Evolutionary conservation across 164 flowering plant genomes (phyloP).

Genomic region (Malania oleifera): DNA sequence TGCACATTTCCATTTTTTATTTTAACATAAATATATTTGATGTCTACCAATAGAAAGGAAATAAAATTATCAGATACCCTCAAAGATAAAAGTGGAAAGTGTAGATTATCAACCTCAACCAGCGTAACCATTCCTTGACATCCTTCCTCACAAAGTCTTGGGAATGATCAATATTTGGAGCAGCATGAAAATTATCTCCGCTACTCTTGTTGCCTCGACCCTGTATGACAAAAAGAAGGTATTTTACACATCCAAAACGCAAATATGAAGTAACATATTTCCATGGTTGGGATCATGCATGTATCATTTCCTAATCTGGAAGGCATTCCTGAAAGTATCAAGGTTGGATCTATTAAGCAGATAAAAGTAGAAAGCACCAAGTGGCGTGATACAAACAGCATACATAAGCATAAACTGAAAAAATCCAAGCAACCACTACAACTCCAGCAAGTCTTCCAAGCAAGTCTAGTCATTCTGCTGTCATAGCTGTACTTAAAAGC

Average conservation of each 20-base stretch:
- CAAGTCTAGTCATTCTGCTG: too few species aligned
- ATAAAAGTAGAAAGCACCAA: too few species aligned
- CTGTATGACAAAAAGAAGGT: slow-evolving; percentile 29
- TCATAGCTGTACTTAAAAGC: too few species aligned
- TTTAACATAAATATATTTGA: too few species aligned
- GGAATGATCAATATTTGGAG: slow-evolving; percentile 98
- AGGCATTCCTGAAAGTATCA: not conserved
- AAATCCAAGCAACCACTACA: too few species aligned
- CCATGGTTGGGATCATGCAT: not conserved
- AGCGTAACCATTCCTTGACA: slow-evolving; percentile 83
- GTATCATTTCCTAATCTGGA: not conserved
- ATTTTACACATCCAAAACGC: not conserved
- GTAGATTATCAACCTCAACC: slow-evolving; percentile 62
- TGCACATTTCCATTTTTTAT: too few species aligned
- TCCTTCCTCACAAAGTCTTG: slow-evolving; percentile 97
- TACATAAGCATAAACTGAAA: too few species aligned
- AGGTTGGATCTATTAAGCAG: not conserved
- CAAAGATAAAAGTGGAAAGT: slow-evolving; percentile 1
- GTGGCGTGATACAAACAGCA: too few species aligned
- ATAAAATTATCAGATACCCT: too few species aligned
- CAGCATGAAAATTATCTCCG: slow-evolving; percentile 98
- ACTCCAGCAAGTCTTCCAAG: too few species aligned
- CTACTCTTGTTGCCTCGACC: slow-evolving; percentile 98
- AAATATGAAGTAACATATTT: not conserved
- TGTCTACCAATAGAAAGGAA: too few species aligned